Percentiles rank a stretch among this genome's conserved stretches.
phyloP scores from a whole-genome alignment of 83 land plant species.

The Diphasiastrum complanatum region DNA sequence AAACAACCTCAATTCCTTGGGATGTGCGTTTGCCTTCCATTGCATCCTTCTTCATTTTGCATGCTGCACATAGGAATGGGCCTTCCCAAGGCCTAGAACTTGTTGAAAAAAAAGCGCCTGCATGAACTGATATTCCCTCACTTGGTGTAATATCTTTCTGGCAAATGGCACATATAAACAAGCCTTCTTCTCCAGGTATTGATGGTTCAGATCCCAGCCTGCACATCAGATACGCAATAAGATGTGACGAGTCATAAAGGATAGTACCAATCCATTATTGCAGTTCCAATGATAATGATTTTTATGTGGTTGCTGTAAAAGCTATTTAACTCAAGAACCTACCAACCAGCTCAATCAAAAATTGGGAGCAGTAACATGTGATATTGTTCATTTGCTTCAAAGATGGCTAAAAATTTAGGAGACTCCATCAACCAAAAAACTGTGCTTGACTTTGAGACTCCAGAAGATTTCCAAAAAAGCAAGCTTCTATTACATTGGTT shows the following conservation, averaged over 20 bases:
- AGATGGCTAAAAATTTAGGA: too few species aligned
- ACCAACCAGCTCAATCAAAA: background rate
- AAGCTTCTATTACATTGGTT: too few species aligned
- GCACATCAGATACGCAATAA: constrained; percentile 13
- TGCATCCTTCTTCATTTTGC: constrained; percentile 72
- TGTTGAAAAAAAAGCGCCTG: constrained; percentile 60
- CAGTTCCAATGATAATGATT: background rate
- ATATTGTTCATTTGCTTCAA: background rate
- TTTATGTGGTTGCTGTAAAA: too few species aligned
- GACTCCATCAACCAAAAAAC: too few species aligned
- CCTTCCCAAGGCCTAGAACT: constrained; percentile 62
- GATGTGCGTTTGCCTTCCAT: constrained; percentile 30
- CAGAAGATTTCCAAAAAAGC: too few species aligned
- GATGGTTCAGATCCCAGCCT: constrained; percentile 71
- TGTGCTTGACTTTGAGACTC: too few species aligned
- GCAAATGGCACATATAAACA: constrained; percentile 73
- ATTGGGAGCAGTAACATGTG: background rate
- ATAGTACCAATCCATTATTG: background rate
- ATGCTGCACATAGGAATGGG: constrained; percentile 69
- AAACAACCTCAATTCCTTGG: too few species aligned
- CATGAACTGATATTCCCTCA: constrained; percentile 58
- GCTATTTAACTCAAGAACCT: background rate
- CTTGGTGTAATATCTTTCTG: constrained; percentile 58
- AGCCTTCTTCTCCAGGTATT: constrained; percentile 37
- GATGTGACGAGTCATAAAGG: background rate